phyloP scores from a whole-genome alignment of 352 stramenopile species.

The Phytophthora melonis region DNA sequence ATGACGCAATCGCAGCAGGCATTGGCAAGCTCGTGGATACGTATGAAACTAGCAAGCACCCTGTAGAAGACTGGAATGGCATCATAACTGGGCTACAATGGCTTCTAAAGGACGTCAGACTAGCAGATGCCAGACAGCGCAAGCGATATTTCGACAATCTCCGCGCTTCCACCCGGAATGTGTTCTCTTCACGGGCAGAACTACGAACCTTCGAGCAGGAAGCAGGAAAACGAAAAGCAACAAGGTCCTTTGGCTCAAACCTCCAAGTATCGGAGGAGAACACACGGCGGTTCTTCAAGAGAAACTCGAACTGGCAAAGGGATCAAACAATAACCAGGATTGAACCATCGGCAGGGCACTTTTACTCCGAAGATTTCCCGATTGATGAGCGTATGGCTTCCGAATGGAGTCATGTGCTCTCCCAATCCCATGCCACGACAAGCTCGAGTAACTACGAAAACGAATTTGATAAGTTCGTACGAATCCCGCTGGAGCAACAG shows the following conservation, averaged over 20 bases:
- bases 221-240: neutral
- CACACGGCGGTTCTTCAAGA: neutral
- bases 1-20: neutral
- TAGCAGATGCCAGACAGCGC: neutral
- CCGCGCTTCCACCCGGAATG: no score
- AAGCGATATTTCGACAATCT: neutral
- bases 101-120: neutral
- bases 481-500: no score
- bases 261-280: neutral
- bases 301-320: neutral
- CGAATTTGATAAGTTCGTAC: no score
- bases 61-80: neutral
- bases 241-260: neutral
- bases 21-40: neutral
- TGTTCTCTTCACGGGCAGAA: neutral
- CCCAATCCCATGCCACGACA: no score
- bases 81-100: neutral
- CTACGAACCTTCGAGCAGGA: neutral
- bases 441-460: no score
- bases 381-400: no score
- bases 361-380: neutral
- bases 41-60: neutral
- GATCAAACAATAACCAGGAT: neutral
- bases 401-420: no score
- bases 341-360: neutral